phyloP scores from a whole-genome alignment of 352 stramenopile species.

The Phytophthora pseudosyringae region DNA sequence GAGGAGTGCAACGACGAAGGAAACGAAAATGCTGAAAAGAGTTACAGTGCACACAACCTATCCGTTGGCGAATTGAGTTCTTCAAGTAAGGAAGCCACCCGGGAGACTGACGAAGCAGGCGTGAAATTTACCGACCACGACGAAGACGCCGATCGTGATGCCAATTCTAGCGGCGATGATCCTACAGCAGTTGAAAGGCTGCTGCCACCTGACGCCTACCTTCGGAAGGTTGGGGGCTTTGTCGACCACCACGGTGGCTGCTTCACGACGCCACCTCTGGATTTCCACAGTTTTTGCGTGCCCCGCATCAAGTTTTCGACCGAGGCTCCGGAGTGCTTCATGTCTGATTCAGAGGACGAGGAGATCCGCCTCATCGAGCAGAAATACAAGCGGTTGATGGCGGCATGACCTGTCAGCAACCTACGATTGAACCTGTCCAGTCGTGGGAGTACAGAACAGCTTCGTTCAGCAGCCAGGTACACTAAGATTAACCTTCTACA shows the following conservation, averaged over 20 bases:
- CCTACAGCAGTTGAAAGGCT: slow-evolving; percentile 31
- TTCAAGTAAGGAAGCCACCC: slow-evolving; percentile 2
- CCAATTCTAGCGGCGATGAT: slow-evolving; percentile 20
- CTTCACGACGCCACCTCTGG: slow-evolving; percentile 52
- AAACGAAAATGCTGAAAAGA: not conserved
- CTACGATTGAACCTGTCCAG: slow-evolving; percentile 12
- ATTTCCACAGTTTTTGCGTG: slow-evolving; percentile 80
- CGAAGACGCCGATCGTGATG: slow-evolving; percentile 22
- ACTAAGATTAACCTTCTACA: slow-evolving; percentile 29
- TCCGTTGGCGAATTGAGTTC: slow-evolving; percentile 28
- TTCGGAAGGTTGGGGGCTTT: slow-evolving; percentile 52
- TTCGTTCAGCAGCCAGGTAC: slow-evolving; percentile 24
- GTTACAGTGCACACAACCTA: slow-evolving; percentile 15
- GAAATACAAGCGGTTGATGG: slow-evolving; percentile 70
- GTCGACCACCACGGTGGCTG: slow-evolving; percentile 58
- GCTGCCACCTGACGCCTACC: slow-evolving; percentile 53
- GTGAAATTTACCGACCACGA: slow-evolving; percentile 9
- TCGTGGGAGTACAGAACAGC: not conserved
- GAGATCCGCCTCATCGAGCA: slow-evolving; percentile 79
- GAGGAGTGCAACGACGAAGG: slow-evolving; percentile 9
- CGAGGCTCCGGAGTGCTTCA: slow-evolving; percentile 32
- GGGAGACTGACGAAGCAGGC: not conserved
- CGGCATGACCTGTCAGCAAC: slow-evolving; percentile 23
- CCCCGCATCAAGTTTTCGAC: slow-evolving; percentile 73
- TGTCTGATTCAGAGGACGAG: slow-evolving; percentile 80